Percentiles rank a stretch among this genome's conserved stretches.
These are phyloP conservation scores for Brassica nigra DNA, from an alignment of 345 rosid genomes.

Conservation along the genomic window DNA sequence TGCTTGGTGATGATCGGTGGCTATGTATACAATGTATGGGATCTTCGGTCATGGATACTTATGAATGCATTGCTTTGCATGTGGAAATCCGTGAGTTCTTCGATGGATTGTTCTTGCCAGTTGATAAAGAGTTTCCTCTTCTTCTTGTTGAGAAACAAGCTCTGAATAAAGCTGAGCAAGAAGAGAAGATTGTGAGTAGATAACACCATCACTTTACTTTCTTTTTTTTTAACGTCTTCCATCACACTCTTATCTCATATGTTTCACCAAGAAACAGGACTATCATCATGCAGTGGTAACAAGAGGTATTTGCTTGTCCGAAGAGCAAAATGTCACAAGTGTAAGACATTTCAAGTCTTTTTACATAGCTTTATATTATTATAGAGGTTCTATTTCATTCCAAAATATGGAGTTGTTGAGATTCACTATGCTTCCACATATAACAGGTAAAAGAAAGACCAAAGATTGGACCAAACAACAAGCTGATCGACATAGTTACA, in stretches of 20 bases:
- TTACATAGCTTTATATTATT: background rate
- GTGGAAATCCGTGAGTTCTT: constrained; percentile 76
- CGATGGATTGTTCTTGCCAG: constrained; percentile 63
- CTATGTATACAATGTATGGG: constrained; percentile 76
- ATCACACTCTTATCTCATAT: constrained; percentile 3
- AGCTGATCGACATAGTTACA: constrained; percentile 51
- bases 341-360: constrained; percentile 43
- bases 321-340: constrained; percentile 70
- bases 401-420: background rate
- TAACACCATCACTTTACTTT: background rate
- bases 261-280: constrained; percentile 46
- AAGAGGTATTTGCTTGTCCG: constrained; percentile 87
- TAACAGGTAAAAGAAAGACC: constrained; percentile 48
- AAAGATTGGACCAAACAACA: constrained; percentile 53
- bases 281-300: constrained; percentile 70
- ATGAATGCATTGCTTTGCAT: constrained; percentile 65
- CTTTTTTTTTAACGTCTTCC: background rate
- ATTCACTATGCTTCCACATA: constrained; percentile 16
- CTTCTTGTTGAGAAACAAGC: constrained; percentile 82
- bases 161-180: constrained; percentile 71
- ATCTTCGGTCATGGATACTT: constrained; percentile 78
- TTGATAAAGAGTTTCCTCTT: constrained; percentile 78
- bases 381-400: background rate
- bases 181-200: constrained; percentile 66
- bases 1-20: constrained; percentile 69